Evolutionary conservation across 2,329 filamentous ascomycete genomes (phyloP).

Genomic region (Didymella keratinophila): DNA sequence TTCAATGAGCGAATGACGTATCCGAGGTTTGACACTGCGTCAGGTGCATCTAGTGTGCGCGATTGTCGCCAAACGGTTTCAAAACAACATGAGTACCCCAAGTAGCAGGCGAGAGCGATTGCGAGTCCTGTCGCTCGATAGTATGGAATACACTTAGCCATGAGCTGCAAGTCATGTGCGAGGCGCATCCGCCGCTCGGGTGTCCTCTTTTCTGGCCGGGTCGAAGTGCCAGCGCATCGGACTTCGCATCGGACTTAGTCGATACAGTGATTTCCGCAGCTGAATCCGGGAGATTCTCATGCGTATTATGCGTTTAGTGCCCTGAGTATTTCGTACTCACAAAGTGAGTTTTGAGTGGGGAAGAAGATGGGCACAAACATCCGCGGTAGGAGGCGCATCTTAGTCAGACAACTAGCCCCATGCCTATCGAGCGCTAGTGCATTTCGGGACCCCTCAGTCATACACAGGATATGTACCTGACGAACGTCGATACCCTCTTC

Average conservation of each 20-base stretch:
- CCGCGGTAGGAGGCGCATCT: not conserved
- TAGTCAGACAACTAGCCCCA: constrained; percentile 18
- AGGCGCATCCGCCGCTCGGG: not conserved
- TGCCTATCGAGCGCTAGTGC: constrained; percentile 9
- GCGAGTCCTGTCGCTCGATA: not conserved
- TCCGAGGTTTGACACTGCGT: no score
- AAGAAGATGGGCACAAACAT: not conserved
- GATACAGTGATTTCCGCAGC: no score
- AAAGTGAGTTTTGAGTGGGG: not conserved
- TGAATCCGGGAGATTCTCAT: not conserved
- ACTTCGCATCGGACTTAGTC: no score
- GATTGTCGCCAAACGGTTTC: not conserved
- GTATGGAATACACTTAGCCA: not conserved
- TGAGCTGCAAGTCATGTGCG: not conserved
- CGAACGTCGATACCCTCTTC: not conserved
- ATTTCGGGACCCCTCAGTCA: constrained; percentile 12
- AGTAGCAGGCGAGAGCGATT: not conserved
- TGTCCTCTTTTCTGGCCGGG: not conserved
- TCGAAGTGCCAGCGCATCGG: not conserved
- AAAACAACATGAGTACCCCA: not conserved
- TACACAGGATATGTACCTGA: not conserved
- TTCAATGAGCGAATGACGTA: not conserved
- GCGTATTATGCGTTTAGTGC: not conserved
- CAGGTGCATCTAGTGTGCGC: not conserved
- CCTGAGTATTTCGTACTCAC: not conserved